Base-by-base conservation (phyloP, 352 stramenopile species). In the Aphanomyces euteiches region DNA sequence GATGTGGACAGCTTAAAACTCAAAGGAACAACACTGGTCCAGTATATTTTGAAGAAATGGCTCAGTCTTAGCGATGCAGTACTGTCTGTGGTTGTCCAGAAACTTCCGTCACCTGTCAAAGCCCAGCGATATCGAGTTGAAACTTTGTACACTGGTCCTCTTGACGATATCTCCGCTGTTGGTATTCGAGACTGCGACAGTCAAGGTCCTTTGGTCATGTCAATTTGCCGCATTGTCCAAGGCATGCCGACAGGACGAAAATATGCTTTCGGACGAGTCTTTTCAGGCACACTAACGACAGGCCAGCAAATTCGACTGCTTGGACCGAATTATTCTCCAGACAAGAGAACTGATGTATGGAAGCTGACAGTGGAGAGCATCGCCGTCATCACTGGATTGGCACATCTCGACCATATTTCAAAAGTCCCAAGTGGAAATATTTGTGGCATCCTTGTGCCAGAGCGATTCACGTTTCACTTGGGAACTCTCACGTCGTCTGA, bases 201-300 rank as follows among this genome's bases (percentile, higher is more conserved):
- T 47, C 80, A 78, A 61, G 86, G 88, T 66, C 87, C 87, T 40
- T 77, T 98, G 19, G 96, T 90, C 77, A 98, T 97, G 92, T 98
- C 97, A 84, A 90, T 98, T 61, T 97, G 87, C 19, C 98, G 98
- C 82, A 98, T 98, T 90, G 90, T 98, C 60, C 93, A 91, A 58
- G 96, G 90, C 40, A 89, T 79, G 41, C 90, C 97, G 78, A 93
- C 96, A 78, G 19, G 56, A 3, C 83, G 92, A 74, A 98, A 97
- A 83, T 97, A 96, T 72, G 93, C 87, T 61, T 98, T 98, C 73
- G 93, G 93, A 72, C 90, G 93, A 76, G 93, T 98, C 60, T 98
- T 98, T 74, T 92, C 91, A 45, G 93, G 93, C 75, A 96, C 78
- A 53, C 93, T 98, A 74, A 83, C 85, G 60, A 97, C 93, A 47